Percentiles rank a stretch among this genome's conserved stretches.
Evolutionary conservation across 1,139 yeast species (phyloP).

Genomic region (Arxiozyma heterogenica): DNA sequence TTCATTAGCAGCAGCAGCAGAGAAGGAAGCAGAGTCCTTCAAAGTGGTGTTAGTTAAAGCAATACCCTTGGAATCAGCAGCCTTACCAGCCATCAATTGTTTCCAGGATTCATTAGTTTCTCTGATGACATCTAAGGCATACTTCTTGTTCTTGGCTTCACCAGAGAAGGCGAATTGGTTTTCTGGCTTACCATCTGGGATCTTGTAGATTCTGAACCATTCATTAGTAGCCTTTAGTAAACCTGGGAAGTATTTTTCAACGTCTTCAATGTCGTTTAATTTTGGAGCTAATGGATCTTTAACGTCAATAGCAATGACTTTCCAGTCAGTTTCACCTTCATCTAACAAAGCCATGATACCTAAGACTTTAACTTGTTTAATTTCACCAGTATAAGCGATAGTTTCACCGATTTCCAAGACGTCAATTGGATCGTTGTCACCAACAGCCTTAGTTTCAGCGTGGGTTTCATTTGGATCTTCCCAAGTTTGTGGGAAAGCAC

Average conservation of each 20-base stretch:
- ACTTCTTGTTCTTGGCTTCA: slow-evolving; percentile 60
- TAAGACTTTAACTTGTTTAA: slow-evolving; percentile 71
- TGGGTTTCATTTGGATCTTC: slow-evolving; percentile 68
- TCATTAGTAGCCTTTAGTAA: slow-evolving; percentile 72
- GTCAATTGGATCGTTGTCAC: slow-evolving; percentile 88
- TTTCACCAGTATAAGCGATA: slow-evolving; percentile 64
- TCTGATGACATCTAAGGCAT: slow-evolving; percentile 61
- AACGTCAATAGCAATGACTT: slow-evolving; percentile 66
- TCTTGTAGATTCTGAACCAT: slow-evolving; percentile 87
- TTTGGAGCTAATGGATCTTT: slow-evolving; percentile 70
- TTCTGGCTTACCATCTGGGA: slow-evolving; percentile 85
- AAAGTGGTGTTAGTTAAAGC: slow-evolving; percentile 69
- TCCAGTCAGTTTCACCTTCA: slow-evolving; percentile 95
- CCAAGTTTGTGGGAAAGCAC: slow-evolving; percentile 95
- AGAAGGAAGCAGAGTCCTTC: slow-evolving; percentile 43
- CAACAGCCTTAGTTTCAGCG: slow-evolving; percentile 72
- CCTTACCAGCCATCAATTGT: slow-evolving; percentile 44
- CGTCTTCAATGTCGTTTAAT: slow-evolving; percentile 67
- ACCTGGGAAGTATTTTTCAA: slow-evolving; percentile 69
- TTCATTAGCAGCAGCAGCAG: slow-evolving; percentile 40
- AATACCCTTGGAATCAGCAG: slow-evolving; percentile 40
- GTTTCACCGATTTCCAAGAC: slow-evolving; percentile 81
- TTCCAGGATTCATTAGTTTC: slow-evolving; percentile 73
- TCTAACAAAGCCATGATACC: slow-evolving; percentile 84
- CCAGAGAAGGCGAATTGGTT: slow-evolving; percentile 83